These are phyloP conservation scores for Apiotrichum brassicae DNA, from an alignment of 1,284 basidiomycete species.

Conservation along the genomic window DNA sequence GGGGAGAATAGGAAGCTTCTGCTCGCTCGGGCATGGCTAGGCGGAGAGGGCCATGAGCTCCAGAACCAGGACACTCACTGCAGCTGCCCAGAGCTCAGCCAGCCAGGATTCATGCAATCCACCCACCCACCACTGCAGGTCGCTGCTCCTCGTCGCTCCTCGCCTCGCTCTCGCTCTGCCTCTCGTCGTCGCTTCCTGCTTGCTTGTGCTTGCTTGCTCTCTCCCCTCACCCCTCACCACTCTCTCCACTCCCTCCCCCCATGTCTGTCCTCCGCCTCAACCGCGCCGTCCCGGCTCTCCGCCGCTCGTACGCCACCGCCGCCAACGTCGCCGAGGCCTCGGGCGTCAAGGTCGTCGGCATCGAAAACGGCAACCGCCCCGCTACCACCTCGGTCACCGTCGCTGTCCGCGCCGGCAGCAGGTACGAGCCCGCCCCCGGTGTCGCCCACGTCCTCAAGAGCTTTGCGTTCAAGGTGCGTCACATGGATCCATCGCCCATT, in stretches of 20 bases:
- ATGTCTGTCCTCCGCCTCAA: constrained; percentile 21
- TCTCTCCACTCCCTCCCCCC: constrained; percentile 12
- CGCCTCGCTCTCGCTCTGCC: too few species aligned
- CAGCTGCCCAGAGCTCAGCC: too few species aligned
- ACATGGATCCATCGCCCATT: not conserved
- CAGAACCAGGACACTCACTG: too few species aligned
- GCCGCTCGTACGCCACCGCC: constrained; percentile 29
- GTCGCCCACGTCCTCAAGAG: constrained; percentile 88
- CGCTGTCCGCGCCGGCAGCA: constrained; percentile 81
- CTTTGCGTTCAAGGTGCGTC: constrained; percentile 87
- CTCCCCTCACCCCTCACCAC: not conserved
- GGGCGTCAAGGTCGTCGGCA: constrained; percentile 75
- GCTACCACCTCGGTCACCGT: constrained; percentile 74
- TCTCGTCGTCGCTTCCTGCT: too few species aligned
- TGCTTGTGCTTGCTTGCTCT: not conserved
- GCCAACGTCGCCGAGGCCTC: constrained; percentile 69
- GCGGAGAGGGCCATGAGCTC: too few species aligned
- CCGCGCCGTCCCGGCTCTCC: constrained; percentile 20
- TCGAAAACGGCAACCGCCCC: constrained; percentile 66
- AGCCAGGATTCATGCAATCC: too few species aligned
- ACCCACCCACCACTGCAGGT: too few species aligned
- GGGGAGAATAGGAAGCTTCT: too few species aligned
- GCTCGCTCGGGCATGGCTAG: too few species aligned
- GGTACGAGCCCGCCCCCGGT: constrained; percentile 78
- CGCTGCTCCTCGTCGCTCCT: too few species aligned